These are phyloP conservation scores for Aspergillus ustus DNA, from an alignment of 2,329 filamentous ascomycete genomes.

Conservation along the genomic window DNA sequence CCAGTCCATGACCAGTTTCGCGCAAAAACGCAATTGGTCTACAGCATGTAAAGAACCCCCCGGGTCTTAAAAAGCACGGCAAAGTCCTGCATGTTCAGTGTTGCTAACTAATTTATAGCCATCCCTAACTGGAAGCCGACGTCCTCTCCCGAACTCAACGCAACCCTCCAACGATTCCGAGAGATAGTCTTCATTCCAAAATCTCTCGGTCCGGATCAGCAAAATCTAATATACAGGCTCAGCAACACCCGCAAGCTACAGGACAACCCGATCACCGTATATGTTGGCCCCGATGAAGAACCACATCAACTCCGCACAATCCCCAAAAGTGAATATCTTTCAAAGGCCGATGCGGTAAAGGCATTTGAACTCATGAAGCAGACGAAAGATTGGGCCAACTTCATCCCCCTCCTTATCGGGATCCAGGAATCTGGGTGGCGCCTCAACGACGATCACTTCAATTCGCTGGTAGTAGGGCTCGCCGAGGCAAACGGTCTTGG, in stretches of 20 bases:
- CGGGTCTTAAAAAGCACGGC: neutral
- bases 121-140: conserved; percentile 47
- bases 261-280: conserved; percentile 47
- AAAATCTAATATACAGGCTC: conserved; percentile 45
- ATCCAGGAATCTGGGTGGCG: conserved; percentile 36
- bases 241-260: conserved; percentile 41
- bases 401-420: conserved; percentile 47
- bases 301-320: conserved; percentile 44
- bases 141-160: conserved; percentile 46
- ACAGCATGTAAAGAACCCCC: conserved; percentile 33
- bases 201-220: conserved; percentile 42
- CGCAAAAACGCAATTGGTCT: conserved; percentile 37
- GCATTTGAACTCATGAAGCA: conserved; percentile 43
- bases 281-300: conserved; percentile 44
- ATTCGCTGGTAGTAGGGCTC: conserved; percentile 45
- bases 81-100: too few species aligned
- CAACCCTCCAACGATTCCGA: conserved; percentile 46
- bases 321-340: conserved; percentile 38
- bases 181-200: conserved; percentile 51
- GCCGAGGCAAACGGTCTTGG: conserved; percentile 40
- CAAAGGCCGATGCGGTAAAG: conserved; percentile 35
- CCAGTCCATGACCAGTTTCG: conserved; percentile 36
- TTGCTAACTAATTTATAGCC: conserved; percentile 23
- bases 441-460: conserved; percentile 31
- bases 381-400: conserved; percentile 46